Evolutionary conservation across 2,329 filamentous ascomycete species (phyloP).

Genomic region (Plectosphaerella plurivora): DNA sequence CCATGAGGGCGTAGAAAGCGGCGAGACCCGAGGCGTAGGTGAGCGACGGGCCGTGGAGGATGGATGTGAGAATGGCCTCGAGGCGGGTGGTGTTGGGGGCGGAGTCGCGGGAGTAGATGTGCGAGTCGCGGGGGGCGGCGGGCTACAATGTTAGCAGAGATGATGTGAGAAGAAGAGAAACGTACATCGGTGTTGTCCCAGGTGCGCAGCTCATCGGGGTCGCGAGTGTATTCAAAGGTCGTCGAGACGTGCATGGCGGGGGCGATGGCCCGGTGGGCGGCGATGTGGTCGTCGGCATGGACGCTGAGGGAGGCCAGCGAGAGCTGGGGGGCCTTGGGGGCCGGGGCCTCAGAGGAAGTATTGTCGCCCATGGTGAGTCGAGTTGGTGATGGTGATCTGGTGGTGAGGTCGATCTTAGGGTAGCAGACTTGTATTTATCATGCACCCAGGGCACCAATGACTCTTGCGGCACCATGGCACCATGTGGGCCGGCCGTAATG

Average conservation of each 20-base stretch:
- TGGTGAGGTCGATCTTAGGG: background rate
- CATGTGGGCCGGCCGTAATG: background rate
- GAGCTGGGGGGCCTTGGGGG: slow-evolving; percentile 23
- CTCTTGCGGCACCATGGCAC: no score
- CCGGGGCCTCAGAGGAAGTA: slow-evolving; percentile 2
- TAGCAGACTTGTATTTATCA: no score
- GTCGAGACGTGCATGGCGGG: slow-evolving; percentile 89
- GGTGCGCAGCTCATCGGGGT: slow-evolving; percentile 60
- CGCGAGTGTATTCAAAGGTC: slow-evolving; percentile 74
- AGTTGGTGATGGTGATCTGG: background rate
- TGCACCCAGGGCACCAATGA: background rate
- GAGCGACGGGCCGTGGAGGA: slow-evolving; percentile 66
- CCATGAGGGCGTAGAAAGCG: slow-evolving; percentile 82
- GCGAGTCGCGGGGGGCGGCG: slow-evolving; percentile 50
- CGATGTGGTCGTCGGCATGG: slow-evolving; percentile 77
- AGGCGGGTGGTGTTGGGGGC: slow-evolving; percentile 80
- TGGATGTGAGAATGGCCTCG: slow-evolving; percentile 71
- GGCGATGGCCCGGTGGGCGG: slow-evolving; percentile 72
- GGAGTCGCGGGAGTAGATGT: slow-evolving; percentile 80
- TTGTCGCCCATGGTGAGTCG: background rate
- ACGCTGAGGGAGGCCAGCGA: slow-evolving; percentile 68
- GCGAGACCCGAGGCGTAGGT: slow-evolving; percentile 83
- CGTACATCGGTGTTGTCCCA: slow-evolving; percentile 54
- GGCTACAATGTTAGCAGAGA: slow-evolving; percentile 31
- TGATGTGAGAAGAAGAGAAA: slow-evolving; percentile 3